A percentile compares a stretch with the other conserved stretches of the same genome.
These are phyloP conservation scores for Pinguiococcus pyrenoidosus DNA, from an alignment of 108 stramenopile genomes.

Conservation along the genomic window DNA sequence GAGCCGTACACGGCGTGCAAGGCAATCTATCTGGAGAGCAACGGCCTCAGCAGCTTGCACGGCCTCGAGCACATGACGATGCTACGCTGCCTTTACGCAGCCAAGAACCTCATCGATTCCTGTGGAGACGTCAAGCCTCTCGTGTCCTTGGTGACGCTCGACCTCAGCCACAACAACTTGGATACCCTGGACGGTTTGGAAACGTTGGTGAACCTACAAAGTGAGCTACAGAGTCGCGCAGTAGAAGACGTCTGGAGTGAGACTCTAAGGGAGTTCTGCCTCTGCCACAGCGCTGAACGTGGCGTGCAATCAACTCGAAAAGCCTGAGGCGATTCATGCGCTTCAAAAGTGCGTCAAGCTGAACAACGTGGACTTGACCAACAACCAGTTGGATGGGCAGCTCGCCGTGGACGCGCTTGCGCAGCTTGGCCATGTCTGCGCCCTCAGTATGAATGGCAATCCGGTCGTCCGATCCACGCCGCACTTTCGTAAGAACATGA, in stretches of 20 bases:
- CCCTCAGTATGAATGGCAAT: constrained; percentile 31
- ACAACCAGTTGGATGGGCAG: constrained; percentile 13
- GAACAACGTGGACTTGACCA: constrained; percentile 25
- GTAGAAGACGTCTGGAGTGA: too few species aligned
- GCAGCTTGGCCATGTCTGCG: not conserved
- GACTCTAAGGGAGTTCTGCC: too few species aligned
- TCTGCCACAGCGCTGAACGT: constrained; percentile 22
- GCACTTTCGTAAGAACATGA: constrained; percentile 55
- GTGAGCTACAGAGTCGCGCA: too few species aligned
- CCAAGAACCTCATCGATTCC: constrained; percentile 41
- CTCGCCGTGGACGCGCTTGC: constrained; percentile 9
- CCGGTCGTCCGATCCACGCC: constrained; percentile 15
- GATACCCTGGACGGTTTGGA: not conserved
- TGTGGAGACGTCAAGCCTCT: constrained; percentile 24
- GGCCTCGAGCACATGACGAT: constrained; percentile 33
- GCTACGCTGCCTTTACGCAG: constrained; percentile 52
- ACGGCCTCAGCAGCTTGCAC: constrained; percentile 51
- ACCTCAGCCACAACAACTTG: constrained; percentile 22
- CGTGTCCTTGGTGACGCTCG: constrained; percentile 10
- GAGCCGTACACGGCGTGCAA: constrained; percentile 44
- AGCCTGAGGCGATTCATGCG: constrained; percentile 7
- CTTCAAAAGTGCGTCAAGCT: constrained; percentile 11
- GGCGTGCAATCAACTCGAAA: constrained; percentile 10
- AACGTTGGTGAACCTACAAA: constrained; percentile 3
- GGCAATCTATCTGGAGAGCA: constrained; percentile 54